Percentiles rank a stretch among this genome's conserved stretches.
phyloP scores from a whole-genome alignment of 1,284 basidiomycete species.

The Rhizoctonia solani region DNA sequence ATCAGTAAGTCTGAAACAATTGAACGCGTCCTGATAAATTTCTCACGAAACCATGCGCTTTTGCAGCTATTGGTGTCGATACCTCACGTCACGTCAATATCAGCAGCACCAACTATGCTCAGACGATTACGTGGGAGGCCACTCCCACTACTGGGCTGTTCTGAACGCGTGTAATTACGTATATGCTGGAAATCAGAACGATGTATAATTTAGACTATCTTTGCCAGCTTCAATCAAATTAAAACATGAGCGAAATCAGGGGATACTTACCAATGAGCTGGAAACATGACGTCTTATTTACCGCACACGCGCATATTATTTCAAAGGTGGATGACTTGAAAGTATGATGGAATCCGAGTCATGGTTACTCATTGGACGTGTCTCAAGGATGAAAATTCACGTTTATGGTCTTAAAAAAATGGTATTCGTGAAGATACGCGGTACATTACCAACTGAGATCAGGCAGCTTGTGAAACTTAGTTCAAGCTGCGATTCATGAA shows the following conservation, averaged over 20 bases:
- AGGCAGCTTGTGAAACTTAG: not conserved
- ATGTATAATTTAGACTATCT: not conserved
- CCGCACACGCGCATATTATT: not conserved
- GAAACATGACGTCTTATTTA: slow-evolving; percentile 13
- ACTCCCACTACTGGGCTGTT: not conserved
- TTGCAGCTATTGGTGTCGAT: not conserved
- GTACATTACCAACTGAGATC: too few species aligned
- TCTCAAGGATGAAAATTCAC: too few species aligned
- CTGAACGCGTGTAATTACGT: not conserved
- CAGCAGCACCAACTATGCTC: not conserved
- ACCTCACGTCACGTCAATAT: slow-evolving; percentile 17
- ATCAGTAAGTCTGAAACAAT: slow-evolving; percentile 1
- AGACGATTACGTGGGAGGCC: slow-evolving; percentile 1
- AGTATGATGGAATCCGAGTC: not conserved
- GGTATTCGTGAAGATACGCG: not conserved
- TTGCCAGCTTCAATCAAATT: not conserved
- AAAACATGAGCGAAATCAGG: not conserved
- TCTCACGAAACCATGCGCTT: not conserved
- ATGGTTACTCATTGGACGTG: too few species aligned
- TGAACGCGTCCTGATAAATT: not conserved
- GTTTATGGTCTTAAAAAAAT: not conserved
- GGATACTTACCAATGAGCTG: not conserved
- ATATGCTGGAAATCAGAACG: not conserved
- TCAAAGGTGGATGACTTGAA: not conserved
- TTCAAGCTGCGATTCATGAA: slow-evolving; percentile 88